Evolutionary conservation across 768 basidiomycete species (phyloP).

Genomic region (Tricholoma saponaceum): DNA sequence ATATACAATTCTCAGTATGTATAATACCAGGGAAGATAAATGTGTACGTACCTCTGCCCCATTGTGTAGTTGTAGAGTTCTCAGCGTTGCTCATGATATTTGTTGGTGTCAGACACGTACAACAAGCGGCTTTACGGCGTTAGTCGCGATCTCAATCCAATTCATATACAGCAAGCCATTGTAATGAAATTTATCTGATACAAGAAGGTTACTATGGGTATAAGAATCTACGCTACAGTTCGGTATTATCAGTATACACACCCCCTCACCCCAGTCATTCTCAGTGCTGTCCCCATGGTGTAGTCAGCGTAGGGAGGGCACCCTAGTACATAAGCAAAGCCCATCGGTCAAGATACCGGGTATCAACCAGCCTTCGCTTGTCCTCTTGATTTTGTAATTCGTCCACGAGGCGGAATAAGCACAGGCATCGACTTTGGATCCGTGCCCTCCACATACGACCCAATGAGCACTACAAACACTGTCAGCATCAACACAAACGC

Average conservation of each 20-base stretch:
- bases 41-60: slow-evolving; percentile 11
- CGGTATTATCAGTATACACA: background rate
- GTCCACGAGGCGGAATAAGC: background rate
- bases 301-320: too few species aligned
- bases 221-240: background rate
- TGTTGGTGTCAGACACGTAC: slow-evolving; percentile 9
- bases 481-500: background rate
- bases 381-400: background rate
- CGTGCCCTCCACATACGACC: slow-evolving; percentile 1
- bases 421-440: background rate
- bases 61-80: slow-evolving; percentile 4
- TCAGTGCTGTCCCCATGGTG: too few species aligned
- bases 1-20: background rate
- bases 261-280: too few species aligned
- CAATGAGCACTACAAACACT: slow-evolving; percentile 12
- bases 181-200: too few species aligned
- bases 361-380: background rate
- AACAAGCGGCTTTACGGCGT: background rate
- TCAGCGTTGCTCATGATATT: slow-evolving; percentile 10
- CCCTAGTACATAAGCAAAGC: too few species aligned
- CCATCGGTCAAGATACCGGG: too few species aligned
- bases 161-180: background rate
- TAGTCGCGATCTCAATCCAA: background rate
- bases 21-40: background rate
- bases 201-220: background rate